Base-by-base conservation (phyloP, 2,329 filamentous ascomycete species). In the Aquanectria penicillioides region DNA sequence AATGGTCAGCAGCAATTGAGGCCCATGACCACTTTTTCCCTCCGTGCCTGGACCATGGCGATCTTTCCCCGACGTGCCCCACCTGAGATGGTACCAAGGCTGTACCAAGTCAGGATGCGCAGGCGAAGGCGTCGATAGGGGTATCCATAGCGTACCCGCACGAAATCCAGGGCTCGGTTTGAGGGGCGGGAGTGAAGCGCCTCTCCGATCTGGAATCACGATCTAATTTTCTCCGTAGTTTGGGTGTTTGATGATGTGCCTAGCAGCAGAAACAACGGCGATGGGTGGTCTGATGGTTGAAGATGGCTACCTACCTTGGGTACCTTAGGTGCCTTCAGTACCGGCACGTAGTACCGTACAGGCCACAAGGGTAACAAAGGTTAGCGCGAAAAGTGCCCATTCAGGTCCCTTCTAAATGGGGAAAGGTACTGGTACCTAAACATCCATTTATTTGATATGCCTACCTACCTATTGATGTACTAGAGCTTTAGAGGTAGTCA, bases 141-240 rank as follows among this genome's bases (percentile, higher is more conserved):
- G 53, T 57, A 57, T 11, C 37, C 23, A 10, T 15, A 11, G 53
- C 31, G 53, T 57, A 57, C 38, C 40, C 5, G 25, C 10, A 28
- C 10, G 28, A 43, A 10, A 33, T 15, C 15, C n/a, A 26, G 20
- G 8, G 23, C 18, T 46, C 23, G 26, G 36, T 36, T 51, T 29
- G 34, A 47, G 22, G 31, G 25, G 48, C 48, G 48, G 55, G 41
- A 52, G 34, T n/a, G 23, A 31, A 26, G 34, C 48, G 48, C 48
- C 48, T 40, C 49, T 38, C 47, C 47, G 55, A 57, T 57, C 55
- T 36, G 26, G 31, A 44, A 52, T 52, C 48, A 40, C 48, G 55
- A 58, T 58, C 34, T 41, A 15, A 36, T 15, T n/a, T 34, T 23
- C 23, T 31, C 20, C 12, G n/a, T 23, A 41, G 37, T 44, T 18